phyloP scores from a whole-genome alignment of 2,329 filamentous ascomycete genomes.

The Cercospora janseana region DNA sequence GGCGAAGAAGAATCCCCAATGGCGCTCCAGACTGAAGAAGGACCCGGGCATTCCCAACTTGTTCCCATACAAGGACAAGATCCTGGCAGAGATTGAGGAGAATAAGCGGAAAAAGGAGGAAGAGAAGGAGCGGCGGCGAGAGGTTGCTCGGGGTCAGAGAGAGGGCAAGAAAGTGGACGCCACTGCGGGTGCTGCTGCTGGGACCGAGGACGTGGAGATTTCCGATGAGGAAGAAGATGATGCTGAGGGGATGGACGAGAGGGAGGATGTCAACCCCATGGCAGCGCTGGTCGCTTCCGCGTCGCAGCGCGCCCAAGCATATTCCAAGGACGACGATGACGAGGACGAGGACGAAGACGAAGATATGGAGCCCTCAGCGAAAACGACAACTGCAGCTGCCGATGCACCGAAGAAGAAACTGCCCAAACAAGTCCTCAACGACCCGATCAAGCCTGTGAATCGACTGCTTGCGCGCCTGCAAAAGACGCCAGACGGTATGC shows the following conservation, averaged over 20 bases:
- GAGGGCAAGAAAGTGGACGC: constrained; percentile 38
- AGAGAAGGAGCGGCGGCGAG: constrained; percentile 67
- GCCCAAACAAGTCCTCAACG: constrained; percentile 89
- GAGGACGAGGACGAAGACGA: constrained; percentile 51
- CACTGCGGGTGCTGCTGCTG: constrained; percentile 51
- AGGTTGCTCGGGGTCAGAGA: constrained; percentile 59
- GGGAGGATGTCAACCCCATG: constrained; percentile 78
- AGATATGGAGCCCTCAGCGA: constrained; percentile 7
- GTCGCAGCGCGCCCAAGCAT: constrained; percentile 69
- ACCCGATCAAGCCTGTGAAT: constrained; percentile 82
- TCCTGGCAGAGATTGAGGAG: constrained; percentile 93
- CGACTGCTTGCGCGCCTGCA: constrained; percentile 81
- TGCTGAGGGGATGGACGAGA: constrained; percentile 59
- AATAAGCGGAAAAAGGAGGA: constrained; percentile 76
- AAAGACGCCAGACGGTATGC: constrained; percentile 67
- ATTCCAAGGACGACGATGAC: constrained; percentile 59
- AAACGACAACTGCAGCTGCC: constrained; percentile 8
- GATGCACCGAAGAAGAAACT: constrained; percentile 63
- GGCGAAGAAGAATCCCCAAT: constrained; percentile 96
- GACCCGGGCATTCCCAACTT: constrained; percentile 96
- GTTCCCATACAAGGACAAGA: constrained; percentile 95
- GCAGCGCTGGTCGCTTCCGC: constrained; percentile 86
- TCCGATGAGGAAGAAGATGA: constrained; percentile 52
- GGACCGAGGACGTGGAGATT: constrained; percentile 48
- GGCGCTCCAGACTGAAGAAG: constrained; percentile 92